These are phyloP conservation scores for Scedosporium boydii DNA, from an alignment of 2,329 filamentous ascomycete genomes.

Conservation along the genomic window DNA sequence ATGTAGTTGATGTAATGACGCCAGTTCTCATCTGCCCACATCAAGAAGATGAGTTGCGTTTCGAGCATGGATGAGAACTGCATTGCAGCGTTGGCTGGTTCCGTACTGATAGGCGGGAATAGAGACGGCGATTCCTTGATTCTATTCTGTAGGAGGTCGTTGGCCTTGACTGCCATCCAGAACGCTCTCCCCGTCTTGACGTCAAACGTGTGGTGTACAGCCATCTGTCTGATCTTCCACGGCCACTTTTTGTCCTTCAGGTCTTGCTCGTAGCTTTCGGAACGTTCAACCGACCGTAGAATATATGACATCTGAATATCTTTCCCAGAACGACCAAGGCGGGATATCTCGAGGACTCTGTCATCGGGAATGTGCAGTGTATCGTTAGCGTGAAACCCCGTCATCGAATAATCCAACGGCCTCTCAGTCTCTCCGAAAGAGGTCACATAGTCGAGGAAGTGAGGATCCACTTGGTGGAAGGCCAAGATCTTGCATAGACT, in stretches of 20 bases:
- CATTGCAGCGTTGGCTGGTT: neutral
- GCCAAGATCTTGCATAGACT: neutral
- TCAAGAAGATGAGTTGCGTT: slow-evolving; percentile 6
- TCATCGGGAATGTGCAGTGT: neutral
- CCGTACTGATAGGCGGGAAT: neutral
- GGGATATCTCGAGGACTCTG: neutral
- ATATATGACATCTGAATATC: neutral
- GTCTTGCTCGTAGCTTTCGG: neutral
- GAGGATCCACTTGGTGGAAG: neutral
- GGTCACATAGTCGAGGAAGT: neutral
- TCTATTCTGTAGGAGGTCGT: slow-evolving; percentile 2
- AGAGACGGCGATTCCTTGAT: slow-evolving; percentile 5
- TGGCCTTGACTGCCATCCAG: slow-evolving; percentile 11
- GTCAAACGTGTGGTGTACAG: slow-evolving; percentile 11
- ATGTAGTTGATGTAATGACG: slow-evolving; percentile 10
- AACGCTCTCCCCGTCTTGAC: slow-evolving; percentile 6
- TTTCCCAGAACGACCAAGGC: neutral
- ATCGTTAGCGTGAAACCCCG: neutral
- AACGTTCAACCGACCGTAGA: neutral
- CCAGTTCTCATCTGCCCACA: slow-evolving; percentile 11
- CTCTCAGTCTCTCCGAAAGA: neutral
- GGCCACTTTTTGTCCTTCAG: neutral
- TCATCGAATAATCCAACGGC: neutral
- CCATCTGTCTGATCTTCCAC: slow-evolving; percentile 10
- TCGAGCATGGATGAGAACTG: slow-evolving; percentile 8